Conservation (phyloP, 1,139 yeast species). For the Zygoascus sp. region DNA sequence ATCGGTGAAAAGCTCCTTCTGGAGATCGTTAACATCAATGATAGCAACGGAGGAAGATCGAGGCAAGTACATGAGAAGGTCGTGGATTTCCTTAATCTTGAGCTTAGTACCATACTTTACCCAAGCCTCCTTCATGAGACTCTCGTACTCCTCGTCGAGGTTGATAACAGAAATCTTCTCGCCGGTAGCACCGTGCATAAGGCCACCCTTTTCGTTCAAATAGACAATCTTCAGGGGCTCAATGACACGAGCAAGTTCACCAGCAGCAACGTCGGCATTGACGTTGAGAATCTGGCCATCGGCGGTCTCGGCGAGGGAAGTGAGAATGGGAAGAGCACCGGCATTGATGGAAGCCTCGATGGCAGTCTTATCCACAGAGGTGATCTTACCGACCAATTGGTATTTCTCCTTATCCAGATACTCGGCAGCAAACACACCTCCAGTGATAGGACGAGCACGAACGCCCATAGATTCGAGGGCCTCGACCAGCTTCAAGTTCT, state of each 20-base stretch:
- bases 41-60: slow-evolving; percentile 97
- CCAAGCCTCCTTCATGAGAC: slow-evolving; percentile 89
- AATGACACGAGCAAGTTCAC: slow-evolving; percentile 92
- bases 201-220: slow-evolving; percentile 96
- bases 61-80: slow-evolving; percentile 86
- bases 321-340: slow-evolving; percentile 93
- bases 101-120: slow-evolving; percentile 97
- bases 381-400: slow-evolving; percentile 87
- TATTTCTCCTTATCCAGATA: slow-evolving; percentile 87
- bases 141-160: slow-evolving; percentile 93
- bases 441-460: slow-evolving; percentile 96
- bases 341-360: slow-evolving; percentile 93
- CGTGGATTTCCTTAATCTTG: slow-evolving; percentile 94
- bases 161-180: slow-evolving; percentile 87
- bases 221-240: slow-evolving; percentile 96
- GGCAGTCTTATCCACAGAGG: slow-evolving; percentile 80
- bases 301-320: slow-evolving; percentile 93
- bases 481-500: slow-evolving; percentile 87
- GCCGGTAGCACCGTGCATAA: slow-evolving; percentile 85
- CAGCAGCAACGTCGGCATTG: slow-evolving; percentile 98
- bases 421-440: slow-evolving; percentile 94
- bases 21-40: slow-evolving; percentile 89
- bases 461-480: slow-evolving; percentile 96
- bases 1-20: slow-evolving; percentile 95
- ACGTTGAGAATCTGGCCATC: slow-evolving; percentile 96